These are phyloP conservation scores for Myriosclerotinia duriaeana DNA, from an alignment of 2,329 filamentous ascomycete species.

Conservation along the genomic window DNA sequence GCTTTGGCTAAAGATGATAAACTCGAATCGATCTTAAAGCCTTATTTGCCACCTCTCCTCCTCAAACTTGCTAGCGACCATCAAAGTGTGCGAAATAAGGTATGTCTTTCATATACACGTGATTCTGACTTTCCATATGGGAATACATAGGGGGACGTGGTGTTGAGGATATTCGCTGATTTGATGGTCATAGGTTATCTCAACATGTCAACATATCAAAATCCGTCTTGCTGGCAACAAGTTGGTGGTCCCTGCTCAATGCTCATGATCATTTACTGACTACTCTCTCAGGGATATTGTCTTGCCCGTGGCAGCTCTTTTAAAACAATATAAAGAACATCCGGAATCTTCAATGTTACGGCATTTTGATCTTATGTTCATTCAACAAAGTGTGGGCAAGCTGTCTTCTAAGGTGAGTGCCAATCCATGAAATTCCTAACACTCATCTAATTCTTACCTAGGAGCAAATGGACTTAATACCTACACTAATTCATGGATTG, in stretches of 20 bases:
- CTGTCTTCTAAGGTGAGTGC: slow-evolving; percentile 50
- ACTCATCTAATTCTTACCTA: slow-evolving; percentile 29
- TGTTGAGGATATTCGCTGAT: slow-evolving; percentile 3
- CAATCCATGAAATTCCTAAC: neutral
- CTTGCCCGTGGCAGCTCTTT: slow-evolving; percentile 77
- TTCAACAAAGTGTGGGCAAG: slow-evolving; percentile 76
- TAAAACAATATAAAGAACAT: slow-evolving; percentile 85
- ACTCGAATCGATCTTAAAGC: slow-evolving; percentile 73
- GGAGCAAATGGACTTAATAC: slow-evolving; percentile 72
- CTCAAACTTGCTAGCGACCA: slow-evolving; percentile 84
- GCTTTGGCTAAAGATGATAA: slow-evolving; percentile 80
- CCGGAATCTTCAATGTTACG: slow-evolving; percentile 70
- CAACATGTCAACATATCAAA: slow-evolving; percentile 71
- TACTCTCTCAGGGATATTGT: slow-evolving; percentile 52
- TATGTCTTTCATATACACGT: slow-evolving; percentile 37
- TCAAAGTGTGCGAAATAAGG: slow-evolving; percentile 76
- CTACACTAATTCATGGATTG: slow-evolving; percentile 67
- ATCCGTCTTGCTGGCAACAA: slow-evolving; percentile 47
- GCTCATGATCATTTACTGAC: slow-evolving; percentile 15
- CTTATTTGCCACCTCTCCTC: slow-evolving; percentile 77
- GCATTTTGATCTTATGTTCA: slow-evolving; percentile 84
- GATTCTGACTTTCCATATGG: neutral
- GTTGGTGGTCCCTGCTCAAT: slow-evolving; percentile 29
- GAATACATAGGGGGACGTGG: neutral
- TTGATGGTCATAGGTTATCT: slow-evolving; percentile 52